Evolutionary conservation across 805 yeast genomes (phyloP).

Genomic region (Maudiozyma pseudohumilis): DNA sequence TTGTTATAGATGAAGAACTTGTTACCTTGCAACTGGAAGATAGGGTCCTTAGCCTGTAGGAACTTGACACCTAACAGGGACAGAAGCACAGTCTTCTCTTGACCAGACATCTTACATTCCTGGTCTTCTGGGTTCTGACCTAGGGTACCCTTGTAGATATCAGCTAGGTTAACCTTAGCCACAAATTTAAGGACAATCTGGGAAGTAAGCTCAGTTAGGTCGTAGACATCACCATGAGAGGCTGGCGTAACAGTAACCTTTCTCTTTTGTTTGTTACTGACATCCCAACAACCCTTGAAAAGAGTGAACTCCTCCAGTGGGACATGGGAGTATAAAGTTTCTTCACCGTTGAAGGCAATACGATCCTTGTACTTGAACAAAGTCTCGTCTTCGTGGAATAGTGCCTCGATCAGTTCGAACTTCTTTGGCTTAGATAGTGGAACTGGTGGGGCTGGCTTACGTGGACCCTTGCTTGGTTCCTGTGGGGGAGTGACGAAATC

Average conservation of each 20-base stretch:
- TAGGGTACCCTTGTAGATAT: conserved; percentile 15
- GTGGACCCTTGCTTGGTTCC: neutral
- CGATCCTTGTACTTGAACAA: conserved; percentile 12
- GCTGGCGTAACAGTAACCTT: neutral
- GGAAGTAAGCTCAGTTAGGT: conserved; percentile 7
- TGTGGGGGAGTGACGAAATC: conserved; percentile 8
- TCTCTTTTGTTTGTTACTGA: conserved; percentile 12
- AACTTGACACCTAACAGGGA: conserved; percentile 16
- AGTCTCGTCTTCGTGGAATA: conserved; percentile 14
- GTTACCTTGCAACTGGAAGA: conserved; percentile 17
- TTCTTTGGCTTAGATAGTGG: conserved; percentile 15
- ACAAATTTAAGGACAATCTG: conserved; percentile 14
- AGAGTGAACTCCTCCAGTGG: conserved; percentile 18
- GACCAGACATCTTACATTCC: conserved; percentile 15
- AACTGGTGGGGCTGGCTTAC: conserved; percentile 6
- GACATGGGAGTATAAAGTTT: conserved; percentile 15
- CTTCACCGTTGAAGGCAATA: conserved; percentile 20
- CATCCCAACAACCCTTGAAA: conserved; percentile 20
- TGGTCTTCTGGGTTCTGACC: conserved; percentile 11
- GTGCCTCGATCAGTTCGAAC: conserved; percentile 13
- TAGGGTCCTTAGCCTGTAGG: conserved; percentile 8
- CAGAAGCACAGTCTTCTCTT: conserved; percentile 6
- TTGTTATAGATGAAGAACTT: conserved; percentile 15
- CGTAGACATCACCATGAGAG: neutral
- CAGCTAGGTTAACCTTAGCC: conserved; percentile 11